These are phyloP conservation scores for Xylariaceae sp. DNA, from an alignment of 2,329 filamentous ascomycete genomes.

Conservation along the genomic window DNA sequence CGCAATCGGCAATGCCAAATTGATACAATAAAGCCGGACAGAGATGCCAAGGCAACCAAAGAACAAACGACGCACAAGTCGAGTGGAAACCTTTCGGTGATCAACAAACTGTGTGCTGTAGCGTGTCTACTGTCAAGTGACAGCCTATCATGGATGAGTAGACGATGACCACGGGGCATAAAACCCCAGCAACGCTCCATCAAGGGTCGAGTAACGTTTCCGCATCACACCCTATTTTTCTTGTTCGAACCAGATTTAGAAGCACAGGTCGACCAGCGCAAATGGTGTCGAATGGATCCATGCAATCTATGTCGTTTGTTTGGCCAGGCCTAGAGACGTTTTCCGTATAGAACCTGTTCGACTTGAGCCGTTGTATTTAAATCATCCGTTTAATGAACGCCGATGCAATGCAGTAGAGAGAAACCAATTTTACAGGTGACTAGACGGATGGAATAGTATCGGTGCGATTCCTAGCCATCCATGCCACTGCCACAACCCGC, in stretches of 20 bases:
- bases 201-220: slow-evolving; percentile 5
- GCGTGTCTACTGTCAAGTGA: slow-evolving; percentile 9
- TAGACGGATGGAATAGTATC: slow-evolving; percentile 1
- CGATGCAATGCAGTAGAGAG: slow-evolving; percentile 49
- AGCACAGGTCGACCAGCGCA: slow-evolving; percentile 38
- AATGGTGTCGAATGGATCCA: slow-evolving; percentile 35
- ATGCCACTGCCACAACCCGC: slow-evolving; percentile 13
- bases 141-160: slow-evolving; percentile 11
- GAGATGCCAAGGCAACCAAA: slow-evolving; percentile 9
- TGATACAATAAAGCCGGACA: slow-evolving; percentile 1
- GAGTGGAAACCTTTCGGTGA: slow-evolving; percentile 18
- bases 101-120: slow-evolving; percentile 16
- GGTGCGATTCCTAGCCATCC: slow-evolving; percentile 1
- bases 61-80: slow-evolving; percentile 9
- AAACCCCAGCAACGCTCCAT: slow-evolving; percentile 1
- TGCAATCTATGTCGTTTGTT: slow-evolving; percentile 30
- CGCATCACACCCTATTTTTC: slow-evolving; percentile 6
- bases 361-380: slow-evolving; percentile 25
- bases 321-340: slow-evolving; percentile 28
- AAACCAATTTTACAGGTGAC: slow-evolving; percentile 30
- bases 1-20: slow-evolving; percentile 2
- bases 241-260: slow-evolving; percentile 31
- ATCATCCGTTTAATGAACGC: slow-evolving; percentile 41
- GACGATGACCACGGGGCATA: not conserved
- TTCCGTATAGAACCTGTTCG: slow-evolving; percentile 28